Evolutionary conservation across 345 rosid genomes (phyloP).

Genomic region (Adansonia digitata): DNA sequence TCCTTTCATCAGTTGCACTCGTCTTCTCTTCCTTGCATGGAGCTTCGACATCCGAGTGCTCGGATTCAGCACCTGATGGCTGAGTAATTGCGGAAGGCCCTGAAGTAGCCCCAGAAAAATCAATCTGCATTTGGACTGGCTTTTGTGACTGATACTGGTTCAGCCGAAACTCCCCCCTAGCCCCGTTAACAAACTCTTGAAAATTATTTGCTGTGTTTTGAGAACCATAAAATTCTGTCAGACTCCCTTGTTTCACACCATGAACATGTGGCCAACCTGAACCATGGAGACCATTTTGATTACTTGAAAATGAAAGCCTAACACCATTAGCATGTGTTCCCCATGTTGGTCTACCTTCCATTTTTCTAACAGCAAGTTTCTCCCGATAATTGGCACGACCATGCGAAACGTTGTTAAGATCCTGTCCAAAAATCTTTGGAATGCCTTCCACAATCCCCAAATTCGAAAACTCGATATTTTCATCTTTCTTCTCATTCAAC

Average conservation of each 20-base stretch:
- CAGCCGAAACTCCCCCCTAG: conserved; percentile 37
- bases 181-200: conserved; percentile 45
- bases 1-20: conserved; percentile 45
- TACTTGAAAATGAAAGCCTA: conserved; percentile 34
- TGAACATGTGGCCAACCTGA: conserved; percentile 52
- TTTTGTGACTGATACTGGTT: conserved; percentile 46
- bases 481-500: conserved; percentile 41
- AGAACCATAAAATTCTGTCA: conserved; percentile 37
- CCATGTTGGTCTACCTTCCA: conserved; percentile 67
- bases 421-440: conserved; percentile 79
- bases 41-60: conserved; percentile 74
- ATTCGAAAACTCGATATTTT: conserved; percentile 26
- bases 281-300: conserved; percentile 44
- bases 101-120: conserved; percentile 59
- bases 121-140: conserved; percentile 62
- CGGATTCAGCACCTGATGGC: conserved; percentile 41
- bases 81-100: conserved; percentile 41
- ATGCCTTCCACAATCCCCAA: conserved; percentile 18
- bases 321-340: conserved; percentile 44
- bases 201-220: conserved; percentile 33
- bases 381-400: conserved; percentile 53
- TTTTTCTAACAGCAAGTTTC: conserved; percentile 77
- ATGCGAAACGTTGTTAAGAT: conserved; percentile 37
- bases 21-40: conserved; percentile 51
- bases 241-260: conserved; percentile 35